Percentiles rank a stretch among this genome's conserved stretches.
Evolutionary conservation across 306 rosid genomes (phyloP).

Genomic region (Castanea sativa): DNA sequence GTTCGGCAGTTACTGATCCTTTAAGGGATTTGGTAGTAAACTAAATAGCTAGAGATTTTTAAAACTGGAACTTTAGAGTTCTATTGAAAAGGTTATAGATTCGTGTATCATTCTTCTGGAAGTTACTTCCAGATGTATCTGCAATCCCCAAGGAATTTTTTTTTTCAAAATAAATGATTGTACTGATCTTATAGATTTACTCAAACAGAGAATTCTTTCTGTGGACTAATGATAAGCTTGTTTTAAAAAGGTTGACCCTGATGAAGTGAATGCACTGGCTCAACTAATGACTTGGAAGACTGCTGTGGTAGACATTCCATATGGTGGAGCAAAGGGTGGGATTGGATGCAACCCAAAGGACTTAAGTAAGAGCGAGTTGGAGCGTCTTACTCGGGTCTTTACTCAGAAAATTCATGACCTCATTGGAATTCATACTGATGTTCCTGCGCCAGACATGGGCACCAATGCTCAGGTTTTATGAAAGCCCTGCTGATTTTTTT

Average conservation of each 20-base stretch:
- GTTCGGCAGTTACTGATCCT: no score
- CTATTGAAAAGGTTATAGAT: no score
- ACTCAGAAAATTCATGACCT: constrained; percentile 64
- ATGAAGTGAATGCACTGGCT: constrained; percentile 67
- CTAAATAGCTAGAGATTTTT: no score
- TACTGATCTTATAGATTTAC: background rate
- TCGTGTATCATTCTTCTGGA: background rate
- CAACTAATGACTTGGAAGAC: constrained; percentile 78
- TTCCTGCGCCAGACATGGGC: constrained; percentile 76
- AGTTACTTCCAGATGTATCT: background rate
- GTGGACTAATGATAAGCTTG: constrained; percentile 5
- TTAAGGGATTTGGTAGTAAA: no score
- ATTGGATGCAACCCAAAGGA: constrained; percentile 61
- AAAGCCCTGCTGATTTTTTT: background rate
- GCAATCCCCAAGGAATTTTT: background rate
- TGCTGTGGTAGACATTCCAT: constrained; percentile 65
- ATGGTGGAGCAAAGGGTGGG: constrained; percentile 76
- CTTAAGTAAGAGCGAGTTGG: constrained; percentile 50
- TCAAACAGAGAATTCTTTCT: background rate
- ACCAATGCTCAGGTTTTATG: constrained; percentile 51
- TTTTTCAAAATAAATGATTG: background rate
- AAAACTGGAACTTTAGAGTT: no score
- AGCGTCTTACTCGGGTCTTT: constrained; percentile 65
- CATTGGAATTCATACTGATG: constrained; percentile 60
- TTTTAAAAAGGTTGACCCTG: constrained; percentile 53